Evolutionary conservation across 1,284 basidiomycete species (phyloP).

Genomic region (Anthracocystis walkeri): DNA sequence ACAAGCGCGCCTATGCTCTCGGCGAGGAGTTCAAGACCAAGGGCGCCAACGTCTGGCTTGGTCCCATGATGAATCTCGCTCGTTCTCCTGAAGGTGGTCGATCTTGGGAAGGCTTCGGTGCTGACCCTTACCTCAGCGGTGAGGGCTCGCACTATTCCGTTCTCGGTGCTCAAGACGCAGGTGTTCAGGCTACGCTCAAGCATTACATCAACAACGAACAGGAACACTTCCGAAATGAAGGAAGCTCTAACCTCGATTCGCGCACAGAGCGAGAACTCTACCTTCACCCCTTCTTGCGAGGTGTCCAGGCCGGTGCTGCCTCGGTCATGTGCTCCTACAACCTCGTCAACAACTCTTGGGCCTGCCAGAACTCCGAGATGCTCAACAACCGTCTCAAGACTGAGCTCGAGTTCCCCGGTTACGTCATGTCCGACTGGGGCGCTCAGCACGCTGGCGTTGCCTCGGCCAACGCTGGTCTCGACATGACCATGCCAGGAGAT

Average conservation of each 20-base stretch:
- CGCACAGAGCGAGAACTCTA: slow-evolving; percentile 76
- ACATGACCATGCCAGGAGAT: slow-evolving; percentile 72
- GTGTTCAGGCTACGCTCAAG: slow-evolving; percentile 70
- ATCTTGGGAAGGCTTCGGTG: slow-evolving; percentile 79
- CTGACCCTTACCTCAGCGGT: slow-evolving; percentile 62
- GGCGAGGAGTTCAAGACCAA: slow-evolving; percentile 82
- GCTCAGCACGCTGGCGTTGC: slow-evolving; percentile 62
- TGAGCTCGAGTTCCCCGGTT: slow-evolving; percentile 83
- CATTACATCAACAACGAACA: slow-evolving; percentile 68
- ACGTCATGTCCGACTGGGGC: slow-evolving; percentile 70
- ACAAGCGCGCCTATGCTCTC: slow-evolving; percentile 79
- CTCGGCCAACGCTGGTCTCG: slow-evolving; percentile 77
- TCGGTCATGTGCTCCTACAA: slow-evolving; percentile 71
- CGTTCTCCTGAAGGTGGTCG: slow-evolving; percentile 78
- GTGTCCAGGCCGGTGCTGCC: slow-evolving; percentile 71
- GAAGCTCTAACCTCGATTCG: slow-evolving; percentile 75
- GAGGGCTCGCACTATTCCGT: slow-evolving; percentile 59
- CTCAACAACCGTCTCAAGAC: slow-evolving; percentile 80
- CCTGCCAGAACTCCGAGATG: slow-evolving; percentile 77
- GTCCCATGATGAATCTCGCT: slow-evolving; percentile 71
- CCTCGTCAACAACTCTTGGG: slow-evolving; percentile 74
- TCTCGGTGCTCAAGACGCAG: slow-evolving; percentile 59
- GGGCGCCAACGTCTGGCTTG: slow-evolving; percentile 80
- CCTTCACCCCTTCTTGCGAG: slow-evolving; percentile 65
- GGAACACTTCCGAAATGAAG: slow-evolving; percentile 64